Percentiles rank a stretch among this genome's conserved stretches.
These are phyloP conservation scores for Platanus orientalis DNA, from an alignment of 164 flowering plant species.

Conservation along the genomic window DNA sequence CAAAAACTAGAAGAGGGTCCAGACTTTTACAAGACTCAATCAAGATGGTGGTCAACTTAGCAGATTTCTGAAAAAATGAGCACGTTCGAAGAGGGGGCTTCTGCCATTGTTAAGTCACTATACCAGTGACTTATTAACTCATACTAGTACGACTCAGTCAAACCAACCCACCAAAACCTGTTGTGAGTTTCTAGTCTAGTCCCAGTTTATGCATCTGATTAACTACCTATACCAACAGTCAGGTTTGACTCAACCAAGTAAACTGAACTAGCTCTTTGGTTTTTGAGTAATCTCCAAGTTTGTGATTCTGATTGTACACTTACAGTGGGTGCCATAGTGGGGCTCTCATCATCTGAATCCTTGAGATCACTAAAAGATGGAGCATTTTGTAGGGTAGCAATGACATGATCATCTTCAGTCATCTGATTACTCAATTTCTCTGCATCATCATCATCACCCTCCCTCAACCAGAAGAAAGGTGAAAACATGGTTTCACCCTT, in stretches of 20 bases:
- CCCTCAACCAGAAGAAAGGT: slow-evolving; percentile 95
- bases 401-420: slow-evolving; percentile 29
- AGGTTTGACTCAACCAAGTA: not conserved
- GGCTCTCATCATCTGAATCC: slow-evolving; percentile 65
- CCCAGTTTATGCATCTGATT: too few relatives aligned
- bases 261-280: not conserved
- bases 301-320: slow-evolving; percentile 21
- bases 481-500: slow-evolving; percentile 36
- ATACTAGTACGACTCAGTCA: too few relatives aligned
- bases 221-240: too few relatives aligned
- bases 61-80: too few relatives aligned
- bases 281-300: not conserved
- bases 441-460: slow-evolving; percentile 27
- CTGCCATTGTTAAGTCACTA: too few relatives aligned
- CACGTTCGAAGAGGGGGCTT: too few relatives aligned
- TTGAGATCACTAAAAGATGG: slow-evolving; percentile 85
- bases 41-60: too few relatives aligned
- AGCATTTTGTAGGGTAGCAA: slow-evolving; percentile 26
- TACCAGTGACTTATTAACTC: too few relatives aligned
- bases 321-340: slow-evolving; percentile 36
- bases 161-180: too few relatives aligned
- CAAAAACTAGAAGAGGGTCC: too few relatives aligned
- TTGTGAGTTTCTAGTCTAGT: too few relatives aligned
- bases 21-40: too few relatives aligned
- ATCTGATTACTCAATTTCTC: slow-evolving; percentile 46